A percentile compares a stretch with the other conserved stretches of the same genome.
These are phyloP conservation scores for Salix udensis DNA, from an alignment of 345 rosid species.

Conservation along the genomic window DNA sequence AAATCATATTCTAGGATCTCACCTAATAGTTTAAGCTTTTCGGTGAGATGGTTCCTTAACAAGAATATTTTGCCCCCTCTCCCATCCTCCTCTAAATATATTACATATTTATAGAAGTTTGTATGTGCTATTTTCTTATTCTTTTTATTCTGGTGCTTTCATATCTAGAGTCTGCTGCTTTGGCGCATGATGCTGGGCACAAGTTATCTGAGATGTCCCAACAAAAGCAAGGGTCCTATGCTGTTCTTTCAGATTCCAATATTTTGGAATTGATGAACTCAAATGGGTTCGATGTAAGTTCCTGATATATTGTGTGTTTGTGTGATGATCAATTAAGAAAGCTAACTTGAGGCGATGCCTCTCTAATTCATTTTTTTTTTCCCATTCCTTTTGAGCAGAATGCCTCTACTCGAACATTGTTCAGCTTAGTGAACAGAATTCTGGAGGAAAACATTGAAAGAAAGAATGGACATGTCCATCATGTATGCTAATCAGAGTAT, in stretches of 20 bases:
- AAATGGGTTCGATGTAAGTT: slow-evolving; percentile 61
- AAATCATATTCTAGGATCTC: too few species aligned
- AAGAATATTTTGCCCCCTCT: not conserved
- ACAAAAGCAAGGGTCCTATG: slow-evolving; percentile 41
- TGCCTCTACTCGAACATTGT: slow-evolving; percentile 66
- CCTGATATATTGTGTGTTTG: slow-evolving; percentile 8
- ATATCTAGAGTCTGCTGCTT: slow-evolving; percentile 16
- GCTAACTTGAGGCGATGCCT: slow-evolving; percentile 14
- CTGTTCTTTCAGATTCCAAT: slow-evolving; percentile 54
- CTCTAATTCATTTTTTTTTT: slow-evolving; percentile 10
- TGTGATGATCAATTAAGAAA: not conserved
- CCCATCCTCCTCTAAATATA: not conserved
- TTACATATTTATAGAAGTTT: not conserved
- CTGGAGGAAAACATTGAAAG: slow-evolving; percentile 67
- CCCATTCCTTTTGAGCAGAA: slow-evolving; percentile 42
- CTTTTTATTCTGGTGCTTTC: not conserved
- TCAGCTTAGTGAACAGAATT: slow-evolving; percentile 52
- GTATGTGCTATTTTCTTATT: not conserved
- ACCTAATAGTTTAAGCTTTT: too few species aligned
- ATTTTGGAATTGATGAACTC: slow-evolving; percentile 59
- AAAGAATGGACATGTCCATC: slow-evolving; percentile 60
- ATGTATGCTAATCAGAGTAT: slow-evolving; percentile 49
- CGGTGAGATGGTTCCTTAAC: too few species aligned
- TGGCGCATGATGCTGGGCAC: slow-evolving; percentile 18
- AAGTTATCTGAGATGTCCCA: slow-evolving; percentile 39